Evolutionary conservation across 2,329 filamentous ascomycete genomes (phyloP), one percentile per base, ranked within the genome.

Genomic region (Sporothrix brasiliensis): DNA sequence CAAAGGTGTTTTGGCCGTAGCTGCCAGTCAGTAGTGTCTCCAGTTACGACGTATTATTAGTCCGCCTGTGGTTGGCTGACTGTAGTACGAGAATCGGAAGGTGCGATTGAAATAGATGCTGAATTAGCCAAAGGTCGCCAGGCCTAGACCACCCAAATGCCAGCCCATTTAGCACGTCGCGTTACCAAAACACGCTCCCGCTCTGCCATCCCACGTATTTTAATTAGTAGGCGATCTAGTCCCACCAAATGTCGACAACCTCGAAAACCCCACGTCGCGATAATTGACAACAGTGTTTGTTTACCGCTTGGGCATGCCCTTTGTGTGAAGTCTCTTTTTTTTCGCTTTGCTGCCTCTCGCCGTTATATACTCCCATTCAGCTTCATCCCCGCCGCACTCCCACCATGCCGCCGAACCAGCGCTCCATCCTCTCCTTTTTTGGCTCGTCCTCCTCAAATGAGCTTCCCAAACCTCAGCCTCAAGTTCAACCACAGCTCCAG

Each of bases 361-460:
- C n/a, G 14, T 7, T 61, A 4, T 16, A 6, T 50, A 44, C 41
- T 19, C 19, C 49, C 1, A 50, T 49, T 19, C 16, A 49, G 44
- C 24, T 34, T 6, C 24, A 19, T 52, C 61, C 14, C 4, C 47
- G 2, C 19, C 10, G 34, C 27, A 21, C 9, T 27, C 7, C 53
- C 65, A 67, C 24, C 30, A 74, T 74, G 74, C 50, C 70, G 27
- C 50, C 70, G 27, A 68, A 69, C 19, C 79, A 81, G 76, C 79
- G 84, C 52, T 89, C 87, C 60, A 89, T 90, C 75, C 85, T 84
- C 69, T 88, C 86, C 69, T 90, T 90, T 80, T 89, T 90, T 78
- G 81, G 83, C 73, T 83, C 84, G 41, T 63, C 58, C n/a, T 71
- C 80, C 81, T 72, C 80, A 80, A 68, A 75, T 77, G 63, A 66